Evolutionary conservation across 306 rosid genomes (phyloP).

Genomic region (Ammopiptanthus mongolicus): DNA sequence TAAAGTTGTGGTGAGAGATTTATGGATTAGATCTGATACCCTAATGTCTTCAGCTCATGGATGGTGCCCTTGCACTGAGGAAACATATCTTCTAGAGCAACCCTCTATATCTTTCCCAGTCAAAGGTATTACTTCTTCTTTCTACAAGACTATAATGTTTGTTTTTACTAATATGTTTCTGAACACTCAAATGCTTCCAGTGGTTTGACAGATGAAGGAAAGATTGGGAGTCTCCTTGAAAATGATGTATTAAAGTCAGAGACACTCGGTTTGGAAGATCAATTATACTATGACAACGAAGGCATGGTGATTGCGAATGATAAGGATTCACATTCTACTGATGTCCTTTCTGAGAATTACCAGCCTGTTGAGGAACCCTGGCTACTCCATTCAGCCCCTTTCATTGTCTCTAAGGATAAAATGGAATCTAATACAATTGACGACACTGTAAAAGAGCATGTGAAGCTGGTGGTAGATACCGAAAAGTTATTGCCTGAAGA

Average conservation of each 20-base stretch:
- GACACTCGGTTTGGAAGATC: conserved; percentile 35
- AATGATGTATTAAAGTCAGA: conserved; percentile 39
- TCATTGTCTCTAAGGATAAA: conserved; percentile 35
- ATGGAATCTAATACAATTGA: conserved; percentile 33
- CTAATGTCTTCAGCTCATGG: conserved; percentile 34
- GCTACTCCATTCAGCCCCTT: conserved; percentile 45
- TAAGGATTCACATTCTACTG: conserved; percentile 34
- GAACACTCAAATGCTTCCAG: conserved; percentile 99
- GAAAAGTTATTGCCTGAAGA: conserved; percentile 52
- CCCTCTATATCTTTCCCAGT: conserved; percentile 37
- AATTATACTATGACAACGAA: conserved; percentile 33
- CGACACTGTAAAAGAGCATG: conserved; percentile 32
- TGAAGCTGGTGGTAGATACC: conserved; percentile 47
- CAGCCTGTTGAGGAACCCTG: conserved; percentile 94
- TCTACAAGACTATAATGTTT: conserved; percentile 25
- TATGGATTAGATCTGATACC: conserved; percentile 65
- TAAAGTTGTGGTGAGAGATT: conserved; percentile 61
- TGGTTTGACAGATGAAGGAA: conserved; percentile 90
- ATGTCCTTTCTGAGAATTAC: conserved; percentile 37
- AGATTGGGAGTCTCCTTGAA: conserved; percentile 35
- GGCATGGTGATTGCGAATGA: conserved; percentile 18
- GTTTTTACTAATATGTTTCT: conserved; percentile 60
- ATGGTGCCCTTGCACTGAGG: conserved; percentile 63
- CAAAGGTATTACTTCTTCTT: conserved; percentile 56
- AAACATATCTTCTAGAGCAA: conserved; percentile 50